Conservation (phyloP, 495 filamentous ascomycete species). For the Umbilicaria muhlenbergii region DNA sequence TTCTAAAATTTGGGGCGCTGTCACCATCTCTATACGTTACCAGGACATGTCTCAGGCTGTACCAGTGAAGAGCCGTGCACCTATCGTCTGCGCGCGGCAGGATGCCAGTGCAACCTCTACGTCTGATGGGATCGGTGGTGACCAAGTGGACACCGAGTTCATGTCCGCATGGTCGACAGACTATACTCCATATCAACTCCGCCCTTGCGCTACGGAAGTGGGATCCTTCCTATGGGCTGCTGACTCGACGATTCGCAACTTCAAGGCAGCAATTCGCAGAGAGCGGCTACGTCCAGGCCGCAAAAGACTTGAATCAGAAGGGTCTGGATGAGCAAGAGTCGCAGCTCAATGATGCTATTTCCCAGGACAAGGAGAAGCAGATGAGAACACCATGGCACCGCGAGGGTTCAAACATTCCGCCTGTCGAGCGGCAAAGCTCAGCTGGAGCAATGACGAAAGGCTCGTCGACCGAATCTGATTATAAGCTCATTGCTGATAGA, state of each 20-base stretch:
- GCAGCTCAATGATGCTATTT: conserved; percentile 23
- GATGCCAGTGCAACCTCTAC: too few relatives aligned
- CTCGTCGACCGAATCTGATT: conserved; percentile 12
- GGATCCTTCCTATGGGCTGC: neutral
- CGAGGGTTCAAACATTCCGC: conserved; percentile 42
- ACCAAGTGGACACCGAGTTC: too few relatives aligned
- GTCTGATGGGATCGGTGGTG: too few relatives aligned
- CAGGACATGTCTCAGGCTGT: too few relatives aligned
- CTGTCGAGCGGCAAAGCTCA: conserved; percentile 29
- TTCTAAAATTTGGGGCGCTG: too few relatives aligned
- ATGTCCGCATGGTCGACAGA: too few relatives aligned
- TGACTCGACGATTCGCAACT: conserved; percentile 4
- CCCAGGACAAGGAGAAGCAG: conserved; percentile 34
- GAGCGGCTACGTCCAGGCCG: conserved; percentile 13
- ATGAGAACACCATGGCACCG: conserved; percentile 51
- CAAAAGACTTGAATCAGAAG: conserved; percentile 22
- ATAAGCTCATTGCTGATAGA: neutral
- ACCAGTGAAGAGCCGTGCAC: too few relatives aligned
- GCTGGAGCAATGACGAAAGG: conserved; percentile 49
- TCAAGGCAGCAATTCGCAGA: conserved; percentile 1
- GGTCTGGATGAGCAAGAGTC: conserved; percentile 22
- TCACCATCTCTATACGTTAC: too few relatives aligned
- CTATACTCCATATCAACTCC: too few relatives aligned
- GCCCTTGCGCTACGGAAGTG: neutral
- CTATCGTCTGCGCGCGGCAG: too few relatives aligned